phyloP scores from a whole-genome alignment of 2,329 filamentous ascomycete species.

The Aureobasidium leucospermi region DNA sequence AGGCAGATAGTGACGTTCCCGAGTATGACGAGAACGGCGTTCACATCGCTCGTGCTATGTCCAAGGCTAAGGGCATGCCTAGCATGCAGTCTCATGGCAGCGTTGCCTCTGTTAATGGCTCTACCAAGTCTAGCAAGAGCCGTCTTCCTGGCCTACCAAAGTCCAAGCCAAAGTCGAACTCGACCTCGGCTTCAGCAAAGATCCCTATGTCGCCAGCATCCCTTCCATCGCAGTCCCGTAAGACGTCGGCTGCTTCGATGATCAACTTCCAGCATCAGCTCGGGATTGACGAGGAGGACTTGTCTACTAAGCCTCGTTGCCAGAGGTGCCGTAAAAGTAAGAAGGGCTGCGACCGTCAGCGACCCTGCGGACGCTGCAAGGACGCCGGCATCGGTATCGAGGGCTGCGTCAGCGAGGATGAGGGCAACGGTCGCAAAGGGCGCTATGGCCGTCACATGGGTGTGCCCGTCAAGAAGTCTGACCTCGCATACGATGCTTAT shows the following conservation, averaged over 20 bases:
- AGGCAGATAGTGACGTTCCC: constrained; percentile 46
- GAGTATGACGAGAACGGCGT: constrained; percentile 18
- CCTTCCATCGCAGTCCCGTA: constrained; percentile 62
- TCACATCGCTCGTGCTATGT: constrained; percentile 27
- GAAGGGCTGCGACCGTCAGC: constrained; percentile 95
- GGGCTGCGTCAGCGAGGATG: constrained; percentile 93
- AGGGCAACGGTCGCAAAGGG: constrained; percentile 93
- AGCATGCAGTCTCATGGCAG: constrained; percentile 27
- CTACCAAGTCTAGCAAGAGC: constrained; percentile 34
- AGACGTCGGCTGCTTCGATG: constrained; percentile 63
- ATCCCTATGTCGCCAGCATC: constrained; percentile 51
- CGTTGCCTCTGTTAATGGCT: constrained; percentile 24
- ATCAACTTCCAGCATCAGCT: constrained; percentile 43
- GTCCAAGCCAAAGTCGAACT: constrained; percentile 47
- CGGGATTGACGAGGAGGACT: constrained; percentile 71
- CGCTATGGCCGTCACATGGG: constrained; percentile 72
- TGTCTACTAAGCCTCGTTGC: constrained; percentile 93
- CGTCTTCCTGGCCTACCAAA: constrained; percentile 35
- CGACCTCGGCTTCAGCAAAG: constrained; percentile 31
- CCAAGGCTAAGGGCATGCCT: constrained; percentile 37
- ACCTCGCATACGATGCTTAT: constrained; percentile 17
- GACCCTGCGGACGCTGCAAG: constrained; percentile 89
- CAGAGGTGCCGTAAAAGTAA: constrained; percentile 99
- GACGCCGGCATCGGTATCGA: constrained; percentile 91
- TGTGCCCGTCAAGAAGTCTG: constrained; percentile 54